Evolutionary conservation across 331 rosid genomes (phyloP), one percentile per base, ranked within the genome.

Genomic region (Cydonia oblonga): DNA sequence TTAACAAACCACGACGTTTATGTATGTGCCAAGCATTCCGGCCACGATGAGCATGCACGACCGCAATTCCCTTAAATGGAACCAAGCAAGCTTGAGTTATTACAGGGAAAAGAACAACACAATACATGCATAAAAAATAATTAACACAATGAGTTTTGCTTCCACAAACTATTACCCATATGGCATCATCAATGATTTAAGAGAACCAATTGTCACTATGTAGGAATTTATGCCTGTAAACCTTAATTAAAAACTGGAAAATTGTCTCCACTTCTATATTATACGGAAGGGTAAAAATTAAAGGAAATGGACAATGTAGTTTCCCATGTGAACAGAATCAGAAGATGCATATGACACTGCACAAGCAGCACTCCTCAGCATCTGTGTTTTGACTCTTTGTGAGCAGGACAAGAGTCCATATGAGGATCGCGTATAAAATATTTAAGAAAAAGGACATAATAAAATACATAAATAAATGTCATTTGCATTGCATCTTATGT

Each of bases 11-110:
- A 95, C 33, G 78, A 95, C 76, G 44, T 88, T 95, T 33, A 95
- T 76, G 89, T 86, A 95, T 23, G 99, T 95, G 76, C 80, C 88
- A 64, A 95, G 88, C 99, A 95, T 95, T 84, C 99, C 99, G 72
- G 83, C 89, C 76, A 95, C 80, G 87, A 95, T 78, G 74, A 81
- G 11, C 28, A 86, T 56, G 81, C 88, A 88, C 18, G 84, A 82
- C 68, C 97, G 87, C 76, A 95, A 79, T 79, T 90, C 90, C 96
- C 99, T 38, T 51, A 65, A 56, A 63, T 19, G 9, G 18, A 28
- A 63, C 44, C 24, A 35, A 23, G 40, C 32, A 70, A 51, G 24
- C 46, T 46, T 3, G 28, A 77, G 44, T 14, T 53, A 53, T 42
- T 38, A 16, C 8, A 15, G 10, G 23, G 7, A 64, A 26, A 71